Conservation (phyloP, 108 stramenopile genomes). For the Cylindrotheca fusiformis region DNA sequence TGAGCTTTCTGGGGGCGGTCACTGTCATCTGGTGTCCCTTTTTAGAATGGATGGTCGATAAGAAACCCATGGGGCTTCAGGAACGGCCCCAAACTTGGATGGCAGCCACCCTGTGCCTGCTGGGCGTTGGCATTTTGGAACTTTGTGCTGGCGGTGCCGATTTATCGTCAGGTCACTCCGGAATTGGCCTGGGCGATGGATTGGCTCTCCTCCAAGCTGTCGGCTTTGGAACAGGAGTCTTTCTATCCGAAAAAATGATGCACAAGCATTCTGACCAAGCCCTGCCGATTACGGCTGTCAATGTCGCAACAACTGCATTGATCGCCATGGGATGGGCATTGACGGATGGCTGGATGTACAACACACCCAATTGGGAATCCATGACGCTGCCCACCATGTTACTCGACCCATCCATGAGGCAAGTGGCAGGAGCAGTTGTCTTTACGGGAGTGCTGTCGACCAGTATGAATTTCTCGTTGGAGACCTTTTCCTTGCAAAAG, state of each 20-base stretch:
- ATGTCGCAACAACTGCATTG: conserved; percentile 51
- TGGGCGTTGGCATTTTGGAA: conserved; percentile 65
- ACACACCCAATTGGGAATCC: conserved; percentile 25
- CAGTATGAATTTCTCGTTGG: conserved; percentile 47
- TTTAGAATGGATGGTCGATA: conserved; percentile 42
- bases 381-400: conserved; percentile 40
- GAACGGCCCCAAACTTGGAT: conserved; percentile 64
- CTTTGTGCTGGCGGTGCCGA: conserved; percentile 25
- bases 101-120: conserved; percentile 49
- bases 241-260: conserved; percentile 63
- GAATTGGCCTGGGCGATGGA: conserved; percentile 43
- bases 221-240: conserved; percentile 56
- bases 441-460: conserved; percentile 69
- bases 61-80: conserved; percentile 42
- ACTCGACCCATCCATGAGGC: conserved; percentile 35
- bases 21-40: conserved; percentile 62
- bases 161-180: conserved; percentile 2
- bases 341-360: conserved; percentile 45
- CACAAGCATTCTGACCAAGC: conserved; percentile 44
- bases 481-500: conserved; percentile 55
- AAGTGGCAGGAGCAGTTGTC: conserved; percentile 43
- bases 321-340: conserved; percentile 49
- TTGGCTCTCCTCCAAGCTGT: conserved; percentile 63
- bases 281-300: conserved; percentile 56
- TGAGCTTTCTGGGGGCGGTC: conserved; percentile 56